Evolutionary conservation across 2,329 filamentous ascomycete species (phyloP).

Genomic region (Myriosclerotinia duriaeana): DNA sequence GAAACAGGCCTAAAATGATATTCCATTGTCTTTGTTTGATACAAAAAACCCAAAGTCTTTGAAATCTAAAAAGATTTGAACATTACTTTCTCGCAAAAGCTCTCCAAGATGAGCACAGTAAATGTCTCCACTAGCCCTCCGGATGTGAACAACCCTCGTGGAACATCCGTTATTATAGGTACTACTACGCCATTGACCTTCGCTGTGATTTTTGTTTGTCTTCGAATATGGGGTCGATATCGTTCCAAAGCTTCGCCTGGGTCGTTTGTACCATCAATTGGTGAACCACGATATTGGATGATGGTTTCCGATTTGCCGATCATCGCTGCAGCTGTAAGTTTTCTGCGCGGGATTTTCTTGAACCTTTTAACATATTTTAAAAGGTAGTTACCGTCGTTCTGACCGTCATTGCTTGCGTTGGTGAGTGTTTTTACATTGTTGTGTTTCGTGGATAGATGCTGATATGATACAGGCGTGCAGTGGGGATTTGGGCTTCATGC

Average conservation of each 20-base stretch:
- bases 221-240: constrained; percentile 27
- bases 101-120: constrained; percentile 5
- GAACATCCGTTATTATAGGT: constrained; percentile 13
- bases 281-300: constrained; percentile 23
- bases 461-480: background rate
- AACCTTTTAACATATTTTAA: background rate
- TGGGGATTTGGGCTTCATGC: constrained; percentile 19
- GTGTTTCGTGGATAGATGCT: background rate
- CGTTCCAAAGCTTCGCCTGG: constrained; percentile 16
- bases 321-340: constrained; percentile 24
- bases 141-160: constrained; percentile 19
- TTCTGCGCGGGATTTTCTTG: background rate
- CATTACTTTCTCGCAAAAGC: background rate
- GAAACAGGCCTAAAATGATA: too few species aligned
- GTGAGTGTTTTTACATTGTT: background rate
- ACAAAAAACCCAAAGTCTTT: too few species aligned
- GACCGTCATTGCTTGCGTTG: constrained; percentile 16
- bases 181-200: constrained; percentile 15
- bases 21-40: too few species aligned
- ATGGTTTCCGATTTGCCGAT: constrained; percentile 25
- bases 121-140: constrained; percentile 22
- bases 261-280: constrained; percentile 12
- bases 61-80: too few species aligned
- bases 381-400: constrained; percentile 11
- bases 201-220: constrained; percentile 23